These are phyloP conservation scores for Umbelopsis sp. DNA, from an alignment of 192 early-diverging fungal genomes.

Conservation along the genomic window DNA sequence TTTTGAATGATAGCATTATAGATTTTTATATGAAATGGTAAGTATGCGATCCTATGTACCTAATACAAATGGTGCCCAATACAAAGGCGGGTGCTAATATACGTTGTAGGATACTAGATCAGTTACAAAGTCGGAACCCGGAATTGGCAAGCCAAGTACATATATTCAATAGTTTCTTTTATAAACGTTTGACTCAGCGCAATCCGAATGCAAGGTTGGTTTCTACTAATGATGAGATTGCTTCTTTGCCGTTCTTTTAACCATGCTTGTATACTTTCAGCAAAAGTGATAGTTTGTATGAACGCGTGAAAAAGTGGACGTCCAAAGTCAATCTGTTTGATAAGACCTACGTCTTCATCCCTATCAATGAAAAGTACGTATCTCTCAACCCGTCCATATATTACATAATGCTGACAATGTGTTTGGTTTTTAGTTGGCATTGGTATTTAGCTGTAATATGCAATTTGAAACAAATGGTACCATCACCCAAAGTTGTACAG, in stretches of 20 bases:
- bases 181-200: conserved; percentile 62
- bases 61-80: no score
- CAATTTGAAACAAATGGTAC: conserved; percentile 57
- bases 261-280: conserved; percentile 20
- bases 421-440: conserved; percentile 60
- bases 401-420: background rate
- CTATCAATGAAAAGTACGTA: conserved; percentile 84
- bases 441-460: conserved; percentile 88
- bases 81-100: background rate
- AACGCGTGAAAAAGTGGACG: conserved; percentile 79
- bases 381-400: background rate
- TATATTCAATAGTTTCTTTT: conserved; percentile 89
- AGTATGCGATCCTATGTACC: conserved; percentile 34
- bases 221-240: no score
- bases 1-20: conserved; percentile 88
- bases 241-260: background rate
- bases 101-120: conserved; percentile 12
- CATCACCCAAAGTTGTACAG: background rate
- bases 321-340: conserved; percentile 74
- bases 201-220: background rate
- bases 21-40: conserved; percentile 76
- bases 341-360: conserved; percentile 79
- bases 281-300: conserved; percentile 52
- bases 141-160: conserved; percentile 60
- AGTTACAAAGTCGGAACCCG: conserved; percentile 38